Percentiles rank a stretch among this genome's conserved stretches.
These are phyloP conservation scores for Zangia roseola DNA, from an alignment of 768 basidiomycete species.

Conservation along the genomic window DNA sequence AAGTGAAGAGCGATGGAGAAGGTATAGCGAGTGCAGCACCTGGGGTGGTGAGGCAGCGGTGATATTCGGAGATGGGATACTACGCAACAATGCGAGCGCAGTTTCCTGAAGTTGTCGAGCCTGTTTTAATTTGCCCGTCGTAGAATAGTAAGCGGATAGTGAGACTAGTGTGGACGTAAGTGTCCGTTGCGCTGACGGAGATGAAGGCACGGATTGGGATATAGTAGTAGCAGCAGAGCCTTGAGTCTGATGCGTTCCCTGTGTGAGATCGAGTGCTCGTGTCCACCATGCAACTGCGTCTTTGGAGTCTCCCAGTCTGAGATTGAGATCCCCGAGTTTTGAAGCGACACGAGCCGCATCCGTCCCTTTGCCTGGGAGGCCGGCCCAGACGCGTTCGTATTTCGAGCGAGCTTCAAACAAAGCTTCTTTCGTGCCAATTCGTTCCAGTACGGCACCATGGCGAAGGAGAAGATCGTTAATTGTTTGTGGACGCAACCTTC, in stretches of 20 bases:
- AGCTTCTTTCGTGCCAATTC: constrained; percentile 51
- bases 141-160: constrained; percentile 69
- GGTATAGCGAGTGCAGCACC: constrained; percentile 59
- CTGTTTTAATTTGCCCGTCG: constrained; percentile 50
- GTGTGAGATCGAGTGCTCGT: constrained; percentile 49
- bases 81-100: constrained; percentile 53
- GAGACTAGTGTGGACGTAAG: constrained; percentile 62
- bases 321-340: constrained; percentile 67
- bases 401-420: constrained; percentile 53
- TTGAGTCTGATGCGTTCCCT: constrained; percentile 29
- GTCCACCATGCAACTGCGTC: constrained; percentile 71
- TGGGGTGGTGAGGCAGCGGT: constrained; percentile 52
- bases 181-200: constrained; percentile 63
- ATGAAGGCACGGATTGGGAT: constrained; percentile 44
- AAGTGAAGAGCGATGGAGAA: constrained; percentile 74
- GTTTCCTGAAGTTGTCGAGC: constrained; percentile 59
- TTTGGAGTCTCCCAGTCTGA: constrained; percentile 48
- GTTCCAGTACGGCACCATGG: constrained; percentile 58
- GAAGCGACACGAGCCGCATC: constrained; percentile 55
- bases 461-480: constrained; percentile 52
- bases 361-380: constrained; percentile 37
- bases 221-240: constrained; percentile 24
- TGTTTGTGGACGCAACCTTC: constrained; percentile 48
- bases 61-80: constrained; percentile 45
- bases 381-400: constrained; percentile 59